These are phyloP conservation scores for Picea glauca DNA, from an alignment of 75 land plant species.

Conservation along the genomic window DNA sequence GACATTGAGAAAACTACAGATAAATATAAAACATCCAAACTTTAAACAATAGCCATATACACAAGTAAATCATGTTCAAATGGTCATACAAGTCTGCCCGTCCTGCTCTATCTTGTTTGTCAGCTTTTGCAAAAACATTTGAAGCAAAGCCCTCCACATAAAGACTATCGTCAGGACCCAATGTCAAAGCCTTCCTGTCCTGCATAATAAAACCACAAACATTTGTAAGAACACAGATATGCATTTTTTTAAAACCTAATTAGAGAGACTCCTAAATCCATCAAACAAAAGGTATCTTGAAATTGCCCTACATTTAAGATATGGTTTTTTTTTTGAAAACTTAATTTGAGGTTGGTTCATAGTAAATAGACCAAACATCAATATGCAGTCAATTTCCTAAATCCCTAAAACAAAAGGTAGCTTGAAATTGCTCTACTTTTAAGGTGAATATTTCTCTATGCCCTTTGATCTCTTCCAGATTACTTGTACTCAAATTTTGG, in stretches of 20 bases:
- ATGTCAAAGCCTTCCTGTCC: slow-evolving; percentile 84
- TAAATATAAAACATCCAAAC: background rate
- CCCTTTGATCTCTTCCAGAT: background rate
- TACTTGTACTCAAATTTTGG: background rate
- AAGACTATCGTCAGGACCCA: slow-evolving; percentile 83
- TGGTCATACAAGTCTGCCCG: slow-evolving; percentile 85
- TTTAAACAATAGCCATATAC: background rate
- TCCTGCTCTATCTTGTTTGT: slow-evolving; percentile 97
- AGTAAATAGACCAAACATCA: background rate
- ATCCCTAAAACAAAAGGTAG: background rate
- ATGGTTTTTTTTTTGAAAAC: background rate
- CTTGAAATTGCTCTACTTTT: background rate
- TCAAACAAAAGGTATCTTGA: background rate
- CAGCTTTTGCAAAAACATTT: slow-evolving; percentile 92
- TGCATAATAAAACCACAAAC: slow-evolving; percentile 25
- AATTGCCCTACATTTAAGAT: too few species aligned
- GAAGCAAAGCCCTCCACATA: slow-evolving; percentile 93
- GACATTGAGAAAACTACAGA: background rate
- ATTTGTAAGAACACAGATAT: slow-evolving; percentile 4
- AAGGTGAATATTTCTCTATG: too few species aligned
- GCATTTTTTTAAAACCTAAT: background rate
- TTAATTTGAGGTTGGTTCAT: background rate
- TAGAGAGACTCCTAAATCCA: background rate
- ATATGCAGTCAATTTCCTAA: background rate
- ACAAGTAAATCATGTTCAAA: background rate